These are phyloP conservation scores for Trichoderma lentiforme DNA, from an alignment of 2,329 filamentous ascomycete species.

Conservation along the genomic window DNA sequence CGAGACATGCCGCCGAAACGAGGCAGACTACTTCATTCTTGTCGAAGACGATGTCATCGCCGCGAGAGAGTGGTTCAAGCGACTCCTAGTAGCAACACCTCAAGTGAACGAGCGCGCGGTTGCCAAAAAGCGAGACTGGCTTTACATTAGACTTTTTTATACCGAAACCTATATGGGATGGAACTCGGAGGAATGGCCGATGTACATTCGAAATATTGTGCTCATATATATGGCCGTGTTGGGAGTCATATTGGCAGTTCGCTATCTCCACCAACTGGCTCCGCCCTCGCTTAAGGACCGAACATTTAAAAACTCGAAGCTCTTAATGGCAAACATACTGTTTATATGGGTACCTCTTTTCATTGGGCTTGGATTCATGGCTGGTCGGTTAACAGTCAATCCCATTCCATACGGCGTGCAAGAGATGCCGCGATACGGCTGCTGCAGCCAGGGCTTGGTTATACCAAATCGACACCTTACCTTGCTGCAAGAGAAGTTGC, in stretches of 20 bases:
- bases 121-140: slow-evolving; percentile 25
- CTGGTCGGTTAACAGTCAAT: slow-evolving; percentile 27
- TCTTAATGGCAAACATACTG: slow-evolving; percentile 11
- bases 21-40: slow-evolving; percentile 29
- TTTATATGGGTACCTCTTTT: slow-evolving; percentile 27
- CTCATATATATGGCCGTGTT: slow-evolving; percentile 22
- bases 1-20: slow-evolving; percentile 24
- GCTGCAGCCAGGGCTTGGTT: slow-evolving; percentile 35
- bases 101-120: slow-evolving; percentile 22
- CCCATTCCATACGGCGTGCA: slow-evolving; percentile 26
- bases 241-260: slow-evolving; percentile 19
- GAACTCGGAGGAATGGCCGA: slow-evolving; percentile 34
- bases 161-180: slow-evolving; percentile 35
- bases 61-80: slow-evolving; percentile 30
- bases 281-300: background rate
- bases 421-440: slow-evolving; percentile 35
- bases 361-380: slow-evolving; percentile 29
- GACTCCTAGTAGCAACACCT: slow-evolving; percentile 23
- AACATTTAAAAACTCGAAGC: slow-evolving; percentile 3
- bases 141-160: slow-evolving; percentile 36
- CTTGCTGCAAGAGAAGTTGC: slow-evolving; percentile 21
- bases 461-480: slow-evolving; percentile 29
- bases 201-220: slow-evolving; percentile 24
- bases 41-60: slow-evolving; percentile 35
- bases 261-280: background rate